Evolutionary conservation across 805 yeast genomes (phyloP), one percentile per base, ranked within the genome.

Genomic region (Starmera caribaea): DNA sequence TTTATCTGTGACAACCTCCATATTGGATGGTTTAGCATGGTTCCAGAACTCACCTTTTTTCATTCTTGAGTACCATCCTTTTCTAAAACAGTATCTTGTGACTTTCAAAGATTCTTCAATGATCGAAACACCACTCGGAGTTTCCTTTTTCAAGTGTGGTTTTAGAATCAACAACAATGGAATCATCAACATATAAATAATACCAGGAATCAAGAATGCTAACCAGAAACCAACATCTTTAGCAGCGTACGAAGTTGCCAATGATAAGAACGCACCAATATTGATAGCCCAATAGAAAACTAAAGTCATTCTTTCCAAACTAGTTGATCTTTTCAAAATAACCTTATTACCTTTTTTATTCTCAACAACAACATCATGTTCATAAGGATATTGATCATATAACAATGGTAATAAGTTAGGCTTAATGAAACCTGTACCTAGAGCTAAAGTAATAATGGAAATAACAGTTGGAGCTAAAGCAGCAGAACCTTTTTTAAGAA

Each of bases 371-470:
- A 71, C 74, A 45, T 77, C 81, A 48, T 71, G 68, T 41, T 73
- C 65, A 55, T 76, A 73, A 35, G 80, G 78, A 54, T 73, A 77
- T 61, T 80, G 86, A 51, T 80, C 85, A 59, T 87, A 89, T 55
- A 84, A 76, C 55, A 84, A 67, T 5, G 87, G 74, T 27, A 83
- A 76, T 67, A 54, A 45, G 51, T 83, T 82, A 32, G 88, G 69
- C 58, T 84, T 84, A 55, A 84, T 84, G 49, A 87, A 81, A 53
- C 92, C 92, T 28, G 92, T 79, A 32, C 87, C 90, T 32, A 81
- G 49, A 48, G 90, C 90, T 50, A 84, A 74, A 39, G 76, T 55
- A 42, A 65, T 44, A 37, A 65, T 59, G 24, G 66, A 45, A 14
- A 56, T 53, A 40, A 63, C 53, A 15, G 76, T 74, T 33, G 90